Evolutionary conservation across 805 yeast genomes (phyloP).

Genomic region (Lipomyces yamanashiensis): DNA sequence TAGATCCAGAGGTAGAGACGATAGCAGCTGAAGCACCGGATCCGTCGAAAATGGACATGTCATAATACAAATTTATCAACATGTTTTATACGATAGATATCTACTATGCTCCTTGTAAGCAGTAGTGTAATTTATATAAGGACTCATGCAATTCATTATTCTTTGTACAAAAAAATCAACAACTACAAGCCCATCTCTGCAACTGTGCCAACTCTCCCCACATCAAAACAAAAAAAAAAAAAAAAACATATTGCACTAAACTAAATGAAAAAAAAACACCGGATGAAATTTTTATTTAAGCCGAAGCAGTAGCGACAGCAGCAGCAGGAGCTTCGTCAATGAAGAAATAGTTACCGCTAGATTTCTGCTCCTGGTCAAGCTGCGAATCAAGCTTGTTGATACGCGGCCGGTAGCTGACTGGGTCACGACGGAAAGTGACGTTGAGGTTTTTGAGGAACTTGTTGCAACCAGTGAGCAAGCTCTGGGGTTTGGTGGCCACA

Average conservation of each 20-base stretch:
- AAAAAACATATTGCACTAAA: not conserved
- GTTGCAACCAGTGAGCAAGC: slow-evolving; percentile 95
- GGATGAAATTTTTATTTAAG: not conserved
- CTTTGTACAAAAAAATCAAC: not conserved
- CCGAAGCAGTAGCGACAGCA: not conserved
- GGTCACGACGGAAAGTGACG: slow-evolving; percentile 99
- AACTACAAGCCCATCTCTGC: too few species aligned
- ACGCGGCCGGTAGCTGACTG: slow-evolving; percentile 97
- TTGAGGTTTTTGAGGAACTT: slow-evolving; percentile 93
- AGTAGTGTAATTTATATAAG: too few species aligned
- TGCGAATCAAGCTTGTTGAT: slow-evolving; percentile 96
- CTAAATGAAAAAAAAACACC: not conserved
- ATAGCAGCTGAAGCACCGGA: not conserved
- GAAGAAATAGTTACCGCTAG: slow-evolving; percentile 92
- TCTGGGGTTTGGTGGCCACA: slow-evolving; percentile 85
- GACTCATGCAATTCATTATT: not conserved
- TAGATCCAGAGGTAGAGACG: not conserved
- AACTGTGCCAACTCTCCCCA: not conserved
- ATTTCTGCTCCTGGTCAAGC: slow-evolving; percentile 93
- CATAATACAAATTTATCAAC: not conserved
- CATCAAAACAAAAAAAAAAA: not conserved
- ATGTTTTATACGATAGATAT: not conserved
- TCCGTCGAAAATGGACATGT: slow-evolving; percentile 7
- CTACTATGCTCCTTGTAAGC: too few species aligned
- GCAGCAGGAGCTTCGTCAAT: slow-evolving; percentile 56